phyloP scores from a whole-genome alignment of 148 eudicot species.

The Arbutus unedo region DNA sequence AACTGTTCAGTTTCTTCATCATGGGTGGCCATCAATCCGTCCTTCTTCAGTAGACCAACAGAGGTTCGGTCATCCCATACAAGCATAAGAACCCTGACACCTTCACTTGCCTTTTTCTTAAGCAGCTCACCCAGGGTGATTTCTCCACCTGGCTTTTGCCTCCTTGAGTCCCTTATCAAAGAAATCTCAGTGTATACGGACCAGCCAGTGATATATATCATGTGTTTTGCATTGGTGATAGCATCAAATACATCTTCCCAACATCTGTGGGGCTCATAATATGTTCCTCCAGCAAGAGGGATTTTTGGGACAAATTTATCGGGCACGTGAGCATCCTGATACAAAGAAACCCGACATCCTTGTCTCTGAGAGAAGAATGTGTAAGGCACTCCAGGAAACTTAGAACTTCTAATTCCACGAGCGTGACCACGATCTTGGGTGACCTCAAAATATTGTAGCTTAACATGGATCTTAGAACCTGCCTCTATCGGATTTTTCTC shows the following conservation, averaged over 20 bases:
- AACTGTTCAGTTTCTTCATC: conserved; percentile 59
- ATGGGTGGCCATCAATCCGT: conserved; percentile 80
- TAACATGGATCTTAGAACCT: conserved; percentile 67
- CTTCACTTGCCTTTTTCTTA: conserved; percentile 70
- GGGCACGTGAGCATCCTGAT: conserved; percentile 74
- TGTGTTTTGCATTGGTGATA: conserved; percentile 58
- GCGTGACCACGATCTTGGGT: conserved; percentile 52
- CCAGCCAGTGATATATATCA: conserved; percentile 85
- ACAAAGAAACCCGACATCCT: conserved; percentile 66
- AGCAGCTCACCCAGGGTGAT: conserved; percentile 64
- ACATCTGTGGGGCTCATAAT: conserved; percentile 72
- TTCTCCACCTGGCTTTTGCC: conserved; percentile 67
- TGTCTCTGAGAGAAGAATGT: conserved; percentile 61
- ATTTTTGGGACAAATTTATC: conserved; percentile 70
- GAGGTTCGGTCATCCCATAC: conserved; percentile 89
- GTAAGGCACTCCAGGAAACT: conserved; percentile 76
- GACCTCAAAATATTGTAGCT: conserved; percentile 57
- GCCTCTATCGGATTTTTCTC: conserved; percentile 52
- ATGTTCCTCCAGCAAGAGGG: conserved; percentile 59
- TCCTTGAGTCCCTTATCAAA: conserved; percentile 60
- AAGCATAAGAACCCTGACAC: conserved; percentile 69
- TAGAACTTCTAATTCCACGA: conserved; percentile 51
- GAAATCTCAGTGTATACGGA: conserved; percentile 69
- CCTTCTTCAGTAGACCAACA: conserved; percentile 54
- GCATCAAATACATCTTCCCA: conserved; percentile 89